These are phyloP conservation scores for Monilinia vaccinii-corymbosi DNA, from an alignment of 2,329 filamentous ascomycete genomes.

Conservation along the genomic window DNA sequence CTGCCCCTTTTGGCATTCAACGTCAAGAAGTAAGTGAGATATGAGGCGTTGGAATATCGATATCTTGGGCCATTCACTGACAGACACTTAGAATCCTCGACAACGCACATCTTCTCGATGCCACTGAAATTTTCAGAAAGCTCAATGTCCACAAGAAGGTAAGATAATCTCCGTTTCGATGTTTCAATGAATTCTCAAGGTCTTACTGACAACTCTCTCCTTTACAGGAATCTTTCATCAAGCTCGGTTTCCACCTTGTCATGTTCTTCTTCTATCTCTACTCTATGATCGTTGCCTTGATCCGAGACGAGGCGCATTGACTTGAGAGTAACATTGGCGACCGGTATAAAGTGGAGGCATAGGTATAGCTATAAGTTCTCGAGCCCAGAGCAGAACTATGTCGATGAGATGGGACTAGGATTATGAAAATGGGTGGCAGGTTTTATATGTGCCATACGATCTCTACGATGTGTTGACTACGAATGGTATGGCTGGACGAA, in stretches of 20 bases:
- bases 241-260: conserved; percentile 94
- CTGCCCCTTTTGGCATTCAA: conserved; percentile 89
- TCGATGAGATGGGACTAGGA: neutral
- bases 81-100: conserved; percentile 67
- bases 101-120: conserved; percentile 93
- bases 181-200: neutral
- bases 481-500: conserved; percentile 7
- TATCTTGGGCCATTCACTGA: conserved; percentile 28
- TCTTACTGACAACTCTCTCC: conserved; percentile 5
- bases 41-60: neutral
- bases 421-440: conserved; percentile 5
- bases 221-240: conserved; percentile 88
- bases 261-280: conserved; percentile 99
- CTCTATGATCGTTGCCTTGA: conserved; percentile 55
- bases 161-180: conserved; percentile 12
- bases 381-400: neutral
- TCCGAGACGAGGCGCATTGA: conserved; percentile 88
- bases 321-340: conserved; percentile 20
- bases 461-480: conserved; percentile 9
- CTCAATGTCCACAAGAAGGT: conserved; percentile 99
- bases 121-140: conserved; percentile 98
- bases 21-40: conserved; percentile 77
- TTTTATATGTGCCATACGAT: conserved; percentile 10
- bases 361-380: conserved; percentile 6
- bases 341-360: conserved; percentile 20